Percentiles rank a stretch among this genome's conserved stretches.
Conservation (phyloP, 2,329 filamentous ascomycete species). For the Neonectria hederae region DNA sequence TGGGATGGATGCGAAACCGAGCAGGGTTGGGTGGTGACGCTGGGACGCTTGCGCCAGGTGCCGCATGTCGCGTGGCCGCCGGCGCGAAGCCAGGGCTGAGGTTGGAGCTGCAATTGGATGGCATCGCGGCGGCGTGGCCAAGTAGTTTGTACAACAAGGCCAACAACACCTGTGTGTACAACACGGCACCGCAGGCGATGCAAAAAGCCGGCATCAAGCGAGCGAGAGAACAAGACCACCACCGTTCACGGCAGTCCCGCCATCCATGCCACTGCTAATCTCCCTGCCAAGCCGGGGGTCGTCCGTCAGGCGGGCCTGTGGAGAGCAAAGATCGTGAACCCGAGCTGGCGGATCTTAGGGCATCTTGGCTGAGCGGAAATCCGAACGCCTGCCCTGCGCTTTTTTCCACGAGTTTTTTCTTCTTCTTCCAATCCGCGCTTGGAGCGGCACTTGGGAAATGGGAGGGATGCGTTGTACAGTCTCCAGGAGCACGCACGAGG, state of each 20-base stretch:
- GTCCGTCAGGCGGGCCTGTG: conserved; percentile 23
- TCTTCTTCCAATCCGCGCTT: conserved; percentile 23
- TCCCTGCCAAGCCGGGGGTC: conserved; percentile 26
- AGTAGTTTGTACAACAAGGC: background rate
- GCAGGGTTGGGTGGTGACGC: background rate
- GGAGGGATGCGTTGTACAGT: background rate
- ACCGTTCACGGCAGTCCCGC: background rate
- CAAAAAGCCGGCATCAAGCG: background rate
- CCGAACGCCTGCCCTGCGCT: conserved; percentile 22
- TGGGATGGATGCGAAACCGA: background rate
- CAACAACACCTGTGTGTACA: background rate
- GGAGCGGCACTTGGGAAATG: conserved; percentile 26
- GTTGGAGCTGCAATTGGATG: conserved; percentile 7
- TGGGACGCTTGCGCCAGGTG: background rate
- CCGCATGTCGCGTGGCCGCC: background rate
- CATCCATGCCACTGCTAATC: background rate
- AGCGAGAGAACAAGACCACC: background rate
- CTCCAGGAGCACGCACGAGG: background rate
- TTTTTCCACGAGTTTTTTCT: too few species aligned
- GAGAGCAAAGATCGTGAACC: conserved; percentile 11
- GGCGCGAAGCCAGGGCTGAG: conserved; percentile 8
- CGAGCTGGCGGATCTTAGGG: background rate
- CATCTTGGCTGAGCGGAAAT: conserved; percentile 8
- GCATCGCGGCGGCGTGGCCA: background rate
- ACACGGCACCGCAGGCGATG: background rate